phyloP scores from a whole-genome alignment of 2,329 filamentous ascomycete species.

The Beauveria brongniartii region DNA sequence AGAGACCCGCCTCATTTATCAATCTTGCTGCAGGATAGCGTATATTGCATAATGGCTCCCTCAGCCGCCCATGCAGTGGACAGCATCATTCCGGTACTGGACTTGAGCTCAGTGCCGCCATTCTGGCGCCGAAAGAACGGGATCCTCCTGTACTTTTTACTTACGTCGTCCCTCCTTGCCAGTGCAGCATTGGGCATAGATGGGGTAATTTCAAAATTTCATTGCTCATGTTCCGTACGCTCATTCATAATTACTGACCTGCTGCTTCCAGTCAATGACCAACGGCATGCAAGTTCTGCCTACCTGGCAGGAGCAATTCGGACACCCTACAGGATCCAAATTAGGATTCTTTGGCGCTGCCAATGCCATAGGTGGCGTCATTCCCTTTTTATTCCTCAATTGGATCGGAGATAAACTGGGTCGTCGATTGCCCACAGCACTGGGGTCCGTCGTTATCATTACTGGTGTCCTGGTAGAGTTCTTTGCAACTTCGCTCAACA shows the following conservation, averaged over 20 bases:
- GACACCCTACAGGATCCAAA: conserved; percentile 28
- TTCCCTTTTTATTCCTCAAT: conserved; percentile 27
- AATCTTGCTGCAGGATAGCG: conserved; percentile 1
- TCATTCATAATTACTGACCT: neutral
- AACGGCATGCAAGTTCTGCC: conserved; percentile 31
- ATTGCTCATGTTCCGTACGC: neutral
- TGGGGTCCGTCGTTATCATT: conserved; percentile 32
- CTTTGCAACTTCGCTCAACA: conserved; percentile 26
- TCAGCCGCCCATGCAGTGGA: conserved; percentile 24
- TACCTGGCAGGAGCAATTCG: conserved; percentile 30
- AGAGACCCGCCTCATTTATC: neutral
- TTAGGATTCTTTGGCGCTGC: conserved; percentile 32
- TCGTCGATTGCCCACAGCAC: conserved; percentile 25
- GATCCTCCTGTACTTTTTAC: conserved; percentile 32
- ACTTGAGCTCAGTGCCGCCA: conserved; percentile 22
- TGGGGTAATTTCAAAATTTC: conserved; percentile 22
- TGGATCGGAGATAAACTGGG: conserved; percentile 29
- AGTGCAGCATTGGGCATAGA: conserved; percentile 35
- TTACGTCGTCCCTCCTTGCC: conserved; percentile 33
- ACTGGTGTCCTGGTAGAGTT: conserved; percentile 28
- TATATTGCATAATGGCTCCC: conserved; percentile 22
- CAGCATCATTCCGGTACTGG: conserved; percentile 23
- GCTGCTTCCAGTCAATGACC: conserved; percentile 26
- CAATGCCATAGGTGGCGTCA: conserved; percentile 31
- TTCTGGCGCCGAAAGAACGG: conserved; percentile 34